Conservation (phyloP, 768 basidiomycete genomes). For the Russula dissimulans region DNA sequence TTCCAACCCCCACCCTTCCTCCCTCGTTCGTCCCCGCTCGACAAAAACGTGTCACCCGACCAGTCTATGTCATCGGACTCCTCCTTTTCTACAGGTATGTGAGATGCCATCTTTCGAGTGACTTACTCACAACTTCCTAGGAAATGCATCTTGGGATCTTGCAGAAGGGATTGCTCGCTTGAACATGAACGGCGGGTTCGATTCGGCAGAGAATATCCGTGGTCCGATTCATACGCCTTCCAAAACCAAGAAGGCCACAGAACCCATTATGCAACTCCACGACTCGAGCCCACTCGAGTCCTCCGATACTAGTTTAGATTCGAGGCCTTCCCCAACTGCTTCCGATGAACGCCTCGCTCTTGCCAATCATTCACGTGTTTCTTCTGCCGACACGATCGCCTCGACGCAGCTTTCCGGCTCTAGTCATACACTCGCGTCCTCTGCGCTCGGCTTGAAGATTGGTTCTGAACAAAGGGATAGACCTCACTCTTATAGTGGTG, state of each 20-base stretch:
- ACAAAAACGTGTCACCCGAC: conserved; percentile 23
- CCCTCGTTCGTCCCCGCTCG: conserved; percentile 14
- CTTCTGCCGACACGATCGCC: conserved; percentile 67
- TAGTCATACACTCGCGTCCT: conserved; percentile 49
- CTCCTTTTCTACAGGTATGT: conserved; percentile 31
- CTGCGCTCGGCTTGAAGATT: conserved; percentile 43
- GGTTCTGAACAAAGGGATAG: conserved; percentile 60
- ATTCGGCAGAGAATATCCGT: conserved; percentile 33
- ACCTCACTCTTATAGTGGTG: conserved; percentile 76
- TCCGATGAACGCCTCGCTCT: conserved; percentile 57
- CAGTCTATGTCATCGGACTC: conserved; percentile 25
- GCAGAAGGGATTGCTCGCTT: conserved; percentile 65
- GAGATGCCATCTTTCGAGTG: conserved; percentile 56
- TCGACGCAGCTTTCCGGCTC: conserved; percentile 47
- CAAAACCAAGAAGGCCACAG: conserved; percentile 48
- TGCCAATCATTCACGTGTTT: conserved; percentile 66
- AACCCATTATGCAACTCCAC: conserved; percentile 45
- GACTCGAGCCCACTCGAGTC: conserved; percentile 67
- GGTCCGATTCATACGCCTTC: conserved; percentile 56
- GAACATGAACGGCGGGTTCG: conserved; percentile 50
- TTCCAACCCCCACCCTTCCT: conserved; percentile 18
- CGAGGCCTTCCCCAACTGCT: conserved; percentile 48
- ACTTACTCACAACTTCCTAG: conserved; percentile 48
- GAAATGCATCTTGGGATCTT: conserved; percentile 48
- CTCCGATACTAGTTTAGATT: conserved; percentile 62